phyloP scores from a whole-genome alignment of 1,284 basidiomycete genomes.

The Fomitopsis pinicola region DNA sequence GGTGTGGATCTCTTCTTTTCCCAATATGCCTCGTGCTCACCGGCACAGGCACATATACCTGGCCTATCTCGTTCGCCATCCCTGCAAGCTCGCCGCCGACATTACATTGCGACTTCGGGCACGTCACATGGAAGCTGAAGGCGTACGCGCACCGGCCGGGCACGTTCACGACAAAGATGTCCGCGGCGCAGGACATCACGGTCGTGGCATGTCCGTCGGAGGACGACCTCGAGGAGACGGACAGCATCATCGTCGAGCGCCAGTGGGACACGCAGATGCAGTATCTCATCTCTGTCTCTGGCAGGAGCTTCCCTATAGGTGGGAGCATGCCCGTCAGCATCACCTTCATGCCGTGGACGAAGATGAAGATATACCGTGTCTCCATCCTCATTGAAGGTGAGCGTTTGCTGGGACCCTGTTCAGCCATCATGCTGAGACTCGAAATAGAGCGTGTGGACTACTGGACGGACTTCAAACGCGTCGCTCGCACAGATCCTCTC shows the following conservation, averaged over 20 bases:
- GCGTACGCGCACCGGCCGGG: conserved; percentile 85
- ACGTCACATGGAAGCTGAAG: conserved; percentile 77
- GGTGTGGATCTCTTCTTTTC: conserved; percentile 41
- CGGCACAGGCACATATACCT: conserved; percentile 81
- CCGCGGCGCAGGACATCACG: conserved; percentile 68
- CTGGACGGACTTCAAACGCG: conserved; percentile 62
- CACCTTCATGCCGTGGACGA: conserved; percentile 80
- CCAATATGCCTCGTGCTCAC: too few relatives aligned
- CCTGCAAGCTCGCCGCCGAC: conserved; percentile 81
- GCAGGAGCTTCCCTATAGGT: conserved; percentile 81
- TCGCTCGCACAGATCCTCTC: conserved; percentile 76
- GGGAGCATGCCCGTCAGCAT: conserved; percentile 80
- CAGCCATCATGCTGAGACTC: not conserved
- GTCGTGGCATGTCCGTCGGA: conserved; percentile 78
- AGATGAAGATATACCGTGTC: conserved; percentile 81
- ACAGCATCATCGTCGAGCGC: conserved; percentile 84
- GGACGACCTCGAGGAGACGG: conserved; percentile 77
- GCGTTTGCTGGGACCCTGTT: not conserved
- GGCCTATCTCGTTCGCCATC: conserved; percentile 89
- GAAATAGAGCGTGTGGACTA: conserved; percentile 75
- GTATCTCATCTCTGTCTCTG: conserved; percentile 78
- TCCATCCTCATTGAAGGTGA: conserved; percentile 81
- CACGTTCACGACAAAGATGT: conserved; percentile 73
- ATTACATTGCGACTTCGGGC: conserved; percentile 76
- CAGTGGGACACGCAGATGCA: conserved; percentile 93